Evolutionary conservation across 345 rosid species (phyloP), one percentile per base, ranked within the genome.

Genomic region (Theobroma cacao): DNA sequence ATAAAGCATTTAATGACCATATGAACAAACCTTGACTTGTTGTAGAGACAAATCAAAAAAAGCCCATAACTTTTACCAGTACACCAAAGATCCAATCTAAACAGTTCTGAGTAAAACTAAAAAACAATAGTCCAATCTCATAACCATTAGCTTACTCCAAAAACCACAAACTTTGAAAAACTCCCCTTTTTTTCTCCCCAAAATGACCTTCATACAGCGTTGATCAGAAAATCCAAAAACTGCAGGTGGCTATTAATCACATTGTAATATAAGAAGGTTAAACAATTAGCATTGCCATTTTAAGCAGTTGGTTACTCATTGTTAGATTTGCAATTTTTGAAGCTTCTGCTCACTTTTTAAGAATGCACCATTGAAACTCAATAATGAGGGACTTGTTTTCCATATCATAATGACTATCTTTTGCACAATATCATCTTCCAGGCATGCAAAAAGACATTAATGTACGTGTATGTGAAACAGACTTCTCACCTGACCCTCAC

Each of bases 401-500:
- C 18, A 34, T 50, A n/a, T n/a, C 7, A n/a, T 6, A 53, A 53
- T 53, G 33, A 55, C 6, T 28, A 70, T 55, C 64, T 73, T 17
- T 36, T 34, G 45, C 76, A 73, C 22, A 31, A 17, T 36, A 56
- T 38, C 31, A 38, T 74, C 76, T 56, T 74, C 64, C 47, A 53
- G 30, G 47, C 6, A 50, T 41, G 53, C 11, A 34, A 73, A 56
- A 13, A 0, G 33, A 56, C n/a, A 40, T 41, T 24, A 58, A 31
- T 7, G 11, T 45, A 28, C 36, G 45, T 43, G 55, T 4, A 28
- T 59, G 38, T 48, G 14, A 50, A 69, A 62, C 18, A 5, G 76
- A 47, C 33, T 58, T 79, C 89, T 89, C 76, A 94, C 98, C 97
- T 91, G 92, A 81, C 80, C 87, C 87, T 90, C 89, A 30, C 97